These are phyloP conservation scores for Monosporascus cannonballus DNA, from an alignment of 2,329 filamentous ascomycete genomes.

Conservation along the genomic window DNA sequence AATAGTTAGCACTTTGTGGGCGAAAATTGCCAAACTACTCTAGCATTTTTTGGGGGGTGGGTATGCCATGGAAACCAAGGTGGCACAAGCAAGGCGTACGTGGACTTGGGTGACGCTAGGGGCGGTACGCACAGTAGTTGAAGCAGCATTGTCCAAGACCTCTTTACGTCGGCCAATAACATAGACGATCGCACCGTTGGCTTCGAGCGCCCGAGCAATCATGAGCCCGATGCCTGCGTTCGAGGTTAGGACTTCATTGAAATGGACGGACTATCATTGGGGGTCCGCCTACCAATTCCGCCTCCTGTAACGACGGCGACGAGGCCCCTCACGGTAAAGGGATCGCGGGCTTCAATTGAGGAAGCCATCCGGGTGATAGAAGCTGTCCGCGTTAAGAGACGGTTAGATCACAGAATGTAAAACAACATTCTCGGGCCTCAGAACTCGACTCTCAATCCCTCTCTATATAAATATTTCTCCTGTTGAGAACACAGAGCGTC, in stretches of 20 bases:
- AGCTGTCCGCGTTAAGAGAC: background rate
- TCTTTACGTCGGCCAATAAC: conserved; percentile 43
- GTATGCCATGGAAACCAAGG: too few species aligned
- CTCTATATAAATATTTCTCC: too few species aligned
- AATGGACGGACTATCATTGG: too few species aligned
- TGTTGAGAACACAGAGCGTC: too few species aligned
- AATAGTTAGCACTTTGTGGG: background rate
- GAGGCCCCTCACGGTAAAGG: conserved; percentile 45
- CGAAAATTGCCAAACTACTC: conserved; percentile 6
- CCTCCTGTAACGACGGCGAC: conserved; percentile 52
- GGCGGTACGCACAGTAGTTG: conserved; percentile 17
- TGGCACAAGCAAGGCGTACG: background rate
- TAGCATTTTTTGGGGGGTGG: too few species aligned
- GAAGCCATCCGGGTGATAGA: conserved; percentile 5
- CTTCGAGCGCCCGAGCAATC: conserved; percentile 42
- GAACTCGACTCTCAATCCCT: too few species aligned
- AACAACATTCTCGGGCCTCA: too few species aligned
- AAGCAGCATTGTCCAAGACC: conserved; percentile 34
- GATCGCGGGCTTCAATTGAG: conserved; percentile 20
- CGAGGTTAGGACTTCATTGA: background rate
- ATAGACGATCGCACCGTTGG: conserved; percentile 47
- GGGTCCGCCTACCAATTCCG: conserved; percentile 33
- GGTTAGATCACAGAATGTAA: too few species aligned
- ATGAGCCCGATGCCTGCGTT: conserved; percentile 41
- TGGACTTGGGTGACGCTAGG: conserved; percentile 4